Conservation (phyloP, 441 rosid genomes). For the Melastoma candidum region DNA sequence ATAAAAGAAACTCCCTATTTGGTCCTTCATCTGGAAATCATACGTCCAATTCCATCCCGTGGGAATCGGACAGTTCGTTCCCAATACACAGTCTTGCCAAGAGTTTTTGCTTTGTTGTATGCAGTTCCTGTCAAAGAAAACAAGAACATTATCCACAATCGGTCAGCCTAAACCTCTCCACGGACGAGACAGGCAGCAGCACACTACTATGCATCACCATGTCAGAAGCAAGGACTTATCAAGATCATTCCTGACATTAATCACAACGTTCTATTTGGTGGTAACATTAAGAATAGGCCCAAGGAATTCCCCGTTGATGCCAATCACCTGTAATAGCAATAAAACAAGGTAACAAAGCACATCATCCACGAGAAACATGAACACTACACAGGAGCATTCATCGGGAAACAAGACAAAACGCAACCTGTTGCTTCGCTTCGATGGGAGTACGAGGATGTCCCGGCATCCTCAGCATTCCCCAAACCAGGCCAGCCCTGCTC, state of each 20-base stretch:
- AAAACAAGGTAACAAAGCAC: background rate
- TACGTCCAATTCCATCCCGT: slow-evolving; percentile 96
- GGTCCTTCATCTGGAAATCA: slow-evolving; percentile 88
- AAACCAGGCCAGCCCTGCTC: no score
- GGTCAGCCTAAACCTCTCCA: no score
- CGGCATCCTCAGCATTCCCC: no score
- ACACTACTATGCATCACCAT: slow-evolving; percentile 34
- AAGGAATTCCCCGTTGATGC: slow-evolving; percentile 67
- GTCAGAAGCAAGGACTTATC: slow-evolving; percentile 78
- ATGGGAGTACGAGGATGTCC: slow-evolving; percentile 32
- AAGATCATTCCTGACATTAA: slow-evolving; percentile 74
- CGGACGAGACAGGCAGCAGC: background rate
- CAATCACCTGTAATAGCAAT: slow-evolving; percentile 49
- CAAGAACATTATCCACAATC: no score
- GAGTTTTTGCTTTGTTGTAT: slow-evolving; percentile 76
- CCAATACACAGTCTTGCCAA: slow-evolving; percentile 91
- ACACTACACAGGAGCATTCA: background rate
- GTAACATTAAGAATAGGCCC: slow-evolving; percentile 77
- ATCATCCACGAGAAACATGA: background rate
- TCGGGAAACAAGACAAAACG: no score
- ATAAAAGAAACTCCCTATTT: slow-evolving; percentile 89
- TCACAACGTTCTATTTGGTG: slow-evolving; percentile 75
- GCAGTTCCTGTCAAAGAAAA: slow-evolving; percentile 47
- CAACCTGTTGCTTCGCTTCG: slow-evolving; percentile 66
- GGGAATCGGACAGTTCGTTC: slow-evolving; percentile 91